These are phyloP conservation scores for Metschnikowia peoriensis DNA, from an alignment of 805 yeast genomes.

Conservation along the genomic window DNA sequence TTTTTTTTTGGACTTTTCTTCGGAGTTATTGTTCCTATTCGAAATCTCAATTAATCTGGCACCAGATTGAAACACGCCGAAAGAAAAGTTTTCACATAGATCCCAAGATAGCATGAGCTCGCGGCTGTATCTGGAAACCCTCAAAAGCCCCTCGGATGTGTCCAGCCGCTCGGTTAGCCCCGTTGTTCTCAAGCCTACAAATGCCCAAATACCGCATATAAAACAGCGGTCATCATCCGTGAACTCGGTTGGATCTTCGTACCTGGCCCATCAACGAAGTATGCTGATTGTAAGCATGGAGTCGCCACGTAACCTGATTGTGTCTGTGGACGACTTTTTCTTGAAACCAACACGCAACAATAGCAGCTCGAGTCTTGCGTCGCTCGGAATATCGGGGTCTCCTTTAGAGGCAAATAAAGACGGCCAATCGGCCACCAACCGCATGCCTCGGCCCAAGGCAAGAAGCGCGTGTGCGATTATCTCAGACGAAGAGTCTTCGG, in stretches of 20 bases:
- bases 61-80: too few relatives aligned
- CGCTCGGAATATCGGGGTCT: conserved; percentile 14
- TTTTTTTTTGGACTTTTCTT: too few relatives aligned
- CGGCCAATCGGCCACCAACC: background rate
- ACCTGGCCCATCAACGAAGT: conserved; percentile 29
- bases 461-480: conserved; percentile 23
- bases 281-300: conserved; percentile 38
- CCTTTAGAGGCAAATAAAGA: conserved; percentile 11
- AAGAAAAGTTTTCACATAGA: too few relatives aligned
- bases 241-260: conserved; percentile 30
- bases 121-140: conserved; percentile 1
- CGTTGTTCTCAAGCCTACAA: conserved; percentile 3
- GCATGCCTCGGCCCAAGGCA: conserved; percentile 1
- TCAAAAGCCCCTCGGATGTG: conserved; percentile 6
- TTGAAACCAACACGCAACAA: conserved; percentile 32
- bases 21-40: too few relatives aligned
- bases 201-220: conserved; percentile 2
- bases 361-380: conserved; percentile 26
- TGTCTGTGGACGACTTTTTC: conserved; percentile 35
- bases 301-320: conserved; percentile 41
- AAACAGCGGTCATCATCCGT: conserved; percentile 35
- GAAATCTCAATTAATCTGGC: too few relatives aligned
- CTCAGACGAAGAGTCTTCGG: conserved; percentile 38
- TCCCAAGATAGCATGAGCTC: background rate
- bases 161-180: conserved; percentile 11